Percentiles rank a stretch among this genome's conserved stretches.
These are phyloP conservation scores for Draba incana DNA, from an alignment of 345 rosid species.

Conservation along the genomic window DNA sequence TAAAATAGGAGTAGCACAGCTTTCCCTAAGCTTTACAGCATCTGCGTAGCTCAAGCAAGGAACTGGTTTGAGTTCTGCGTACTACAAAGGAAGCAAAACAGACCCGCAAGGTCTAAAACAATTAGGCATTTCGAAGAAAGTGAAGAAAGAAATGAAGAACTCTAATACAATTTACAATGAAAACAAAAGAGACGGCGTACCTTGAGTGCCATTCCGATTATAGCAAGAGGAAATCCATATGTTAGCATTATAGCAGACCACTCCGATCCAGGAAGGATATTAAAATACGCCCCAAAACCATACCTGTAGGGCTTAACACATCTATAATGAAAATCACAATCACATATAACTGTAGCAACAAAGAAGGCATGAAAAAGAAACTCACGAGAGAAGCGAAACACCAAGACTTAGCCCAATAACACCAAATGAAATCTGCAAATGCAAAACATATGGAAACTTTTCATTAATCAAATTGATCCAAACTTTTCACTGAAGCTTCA, in stretches of 20 bases:
- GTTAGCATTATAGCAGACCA: constrained; percentile 98
- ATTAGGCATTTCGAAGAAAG: background rate
- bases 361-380: constrained; percentile 11
- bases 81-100: constrained; percentile 52
- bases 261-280: constrained; percentile 91
- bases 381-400: constrained; percentile 82
- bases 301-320: constrained; percentile 54
- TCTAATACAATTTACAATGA: background rate
- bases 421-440: constrained; percentile 87
- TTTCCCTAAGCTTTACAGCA: constrained; percentile 73
- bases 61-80: constrained; percentile 97
- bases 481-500: no score
- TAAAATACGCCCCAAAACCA: constrained; percentile 95
- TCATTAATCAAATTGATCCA: background rate
- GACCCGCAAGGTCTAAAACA: background rate
- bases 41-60: constrained; percentile 83
- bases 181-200: constrained; percentile 43
- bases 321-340: constrained; percentile 11
- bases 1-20: constrained; percentile 79
- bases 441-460: background rate
- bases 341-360: constrained; percentile 12
- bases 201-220: constrained; percentile 99
- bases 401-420: constrained; percentile 84
- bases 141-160: background rate
- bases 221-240: constrained; percentile 95